Evolutionary conservation across 192 early-diverging fungal genomes (phyloP).

Genomic region (Ambispora gerdemannii): DNA sequence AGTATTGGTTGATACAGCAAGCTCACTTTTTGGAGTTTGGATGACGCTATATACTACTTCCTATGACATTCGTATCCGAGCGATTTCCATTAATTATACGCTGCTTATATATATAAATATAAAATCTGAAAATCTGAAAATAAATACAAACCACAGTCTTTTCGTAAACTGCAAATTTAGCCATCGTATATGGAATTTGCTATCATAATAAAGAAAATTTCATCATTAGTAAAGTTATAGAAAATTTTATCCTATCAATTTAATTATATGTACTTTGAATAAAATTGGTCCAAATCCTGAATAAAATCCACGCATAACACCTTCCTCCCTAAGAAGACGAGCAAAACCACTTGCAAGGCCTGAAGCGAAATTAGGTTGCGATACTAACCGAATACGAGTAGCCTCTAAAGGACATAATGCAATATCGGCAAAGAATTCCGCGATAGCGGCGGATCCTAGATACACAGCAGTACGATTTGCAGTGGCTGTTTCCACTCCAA

Average conservation of each 20-base stretch:
- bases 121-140: no score
- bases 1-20: slow-evolving; percentile 46
- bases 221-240: background rate
- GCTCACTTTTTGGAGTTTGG: slow-evolving; percentile 43
- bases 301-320: slow-evolving; percentile 66
- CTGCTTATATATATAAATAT: no score
- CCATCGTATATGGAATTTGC: slow-evolving; percentile 79
- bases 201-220: background rate
- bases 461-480: slow-evolving; percentile 65
- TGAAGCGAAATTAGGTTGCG: slow-evolving; percentile 61
- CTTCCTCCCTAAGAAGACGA: slow-evolving; percentile 61
- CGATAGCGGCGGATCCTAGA: slow-evolving; percentile 59
- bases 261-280: slow-evolving; percentile 41
- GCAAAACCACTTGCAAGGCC: slow-evolving; percentile 61
- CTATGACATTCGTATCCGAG: slow-evolving; percentile 8
- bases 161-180: slow-evolving; percentile 74
- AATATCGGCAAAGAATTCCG: slow-evolving; percentile 77
- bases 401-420: slow-evolving; percentile 72
- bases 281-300: slow-evolving; percentile 75
- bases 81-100: background rate
- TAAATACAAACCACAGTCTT: slow-evolving; percentile 42
- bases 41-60: slow-evolving; percentile 49
- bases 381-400: slow-evolving; percentile 70
- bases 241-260: background rate
- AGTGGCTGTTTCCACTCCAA: slow-evolving; percentile 54